Evolutionary conservation across 2,329 filamentous ascomycete species (phyloP).

Genomic region (Fusarium multiceps): DNA sequence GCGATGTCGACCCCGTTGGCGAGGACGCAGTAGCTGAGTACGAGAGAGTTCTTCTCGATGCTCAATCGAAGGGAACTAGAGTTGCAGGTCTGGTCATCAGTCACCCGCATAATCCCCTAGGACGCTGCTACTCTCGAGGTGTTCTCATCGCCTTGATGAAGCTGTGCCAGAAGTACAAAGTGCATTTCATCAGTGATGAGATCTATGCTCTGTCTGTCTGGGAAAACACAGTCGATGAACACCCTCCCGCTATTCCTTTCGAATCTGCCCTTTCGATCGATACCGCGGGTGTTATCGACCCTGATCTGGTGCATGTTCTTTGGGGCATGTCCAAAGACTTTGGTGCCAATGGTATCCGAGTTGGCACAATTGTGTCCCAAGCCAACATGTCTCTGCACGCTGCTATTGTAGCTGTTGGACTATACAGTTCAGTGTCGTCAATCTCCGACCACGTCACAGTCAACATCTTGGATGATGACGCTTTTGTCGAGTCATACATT

Average conservation of each 20-base stretch:
- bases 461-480: conserved; percentile 57
- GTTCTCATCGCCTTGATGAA: conserved; percentile 56
- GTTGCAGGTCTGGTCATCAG: conserved; percentile 63
- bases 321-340: conserved; percentile 64
- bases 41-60: conserved; percentile 55
- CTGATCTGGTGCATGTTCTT: conserved; percentile 62
- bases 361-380: conserved; percentile 63
- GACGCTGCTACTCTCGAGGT: conserved; percentile 57
- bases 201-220: conserved; percentile 65
- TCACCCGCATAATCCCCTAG: conserved; percentile 64
- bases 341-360: conserved; percentile 65
- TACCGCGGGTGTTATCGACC: conserved; percentile 58
- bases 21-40: conserved; percentile 56
- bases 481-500: conserved; percentile 59
- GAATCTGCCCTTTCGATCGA: conserved; percentile 60
- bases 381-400: conserved; percentile 54
- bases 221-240: conserved; percentile 51
- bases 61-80: conserved; percentile 52
- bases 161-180: conserved; percentile 59
- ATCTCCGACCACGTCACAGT: conserved; percentile 56
- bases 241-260: conserved; percentile 51
- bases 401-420: conserved; percentile 51
- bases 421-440: conserved; percentile 60
- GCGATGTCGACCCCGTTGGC: conserved; percentile 57
- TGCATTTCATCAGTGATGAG: conserved; percentile 65